These are phyloP conservation scores for Mortierella polycephala DNA, from an alignment of 371 early-diverging fungal genomes.

Conservation along the genomic window DNA sequence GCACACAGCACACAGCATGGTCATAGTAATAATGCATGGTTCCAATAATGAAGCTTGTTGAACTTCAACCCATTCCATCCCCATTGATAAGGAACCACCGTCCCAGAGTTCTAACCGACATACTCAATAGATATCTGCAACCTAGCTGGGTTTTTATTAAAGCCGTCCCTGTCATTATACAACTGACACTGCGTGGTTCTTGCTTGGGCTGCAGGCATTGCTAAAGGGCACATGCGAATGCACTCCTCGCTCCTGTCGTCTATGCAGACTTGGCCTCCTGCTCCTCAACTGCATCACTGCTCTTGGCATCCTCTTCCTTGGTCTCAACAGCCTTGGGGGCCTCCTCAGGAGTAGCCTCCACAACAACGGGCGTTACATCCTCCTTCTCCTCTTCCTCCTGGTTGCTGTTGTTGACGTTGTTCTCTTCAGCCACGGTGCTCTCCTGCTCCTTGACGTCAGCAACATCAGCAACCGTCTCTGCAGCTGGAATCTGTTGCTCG, in stretches of 20 bases:
- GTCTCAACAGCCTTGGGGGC: constrained; percentile 6
- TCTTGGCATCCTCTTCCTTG: constrained; percentile 6
- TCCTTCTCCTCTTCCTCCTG: constrained; percentile 13
- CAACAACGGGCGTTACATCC: not conserved
- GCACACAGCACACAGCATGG: too few species aligned
- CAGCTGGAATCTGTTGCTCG: constrained; percentile 1
- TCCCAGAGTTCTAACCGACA: too few species aligned
- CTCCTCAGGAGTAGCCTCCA: not conserved
- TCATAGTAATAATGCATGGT: too few species aligned
- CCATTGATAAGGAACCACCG: too few species aligned
- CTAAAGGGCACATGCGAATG: too few species aligned
- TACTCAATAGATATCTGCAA: too few species aligned
- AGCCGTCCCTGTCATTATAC: too few species aligned
- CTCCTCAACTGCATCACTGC: constrained; percentile 10
- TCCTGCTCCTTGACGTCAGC: constrained; percentile 9
- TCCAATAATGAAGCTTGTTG: too few species aligned
- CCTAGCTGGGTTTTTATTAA: too few species aligned
- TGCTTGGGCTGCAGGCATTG: too few species aligned
- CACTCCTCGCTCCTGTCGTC: not conserved
- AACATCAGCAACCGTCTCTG: not conserved
- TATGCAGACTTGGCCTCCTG: constrained; percentile 4
- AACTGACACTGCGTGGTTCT: too few species aligned
- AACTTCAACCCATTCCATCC: too few species aligned
- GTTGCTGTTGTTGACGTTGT: constrained; percentile 7
- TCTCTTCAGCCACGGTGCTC: constrained; percentile 9